These are phyloP conservation scores for Botrytis hyacinthi DNA, from an alignment of 2,329 filamentous ascomycete genomes.

Conservation along the genomic window DNA sequence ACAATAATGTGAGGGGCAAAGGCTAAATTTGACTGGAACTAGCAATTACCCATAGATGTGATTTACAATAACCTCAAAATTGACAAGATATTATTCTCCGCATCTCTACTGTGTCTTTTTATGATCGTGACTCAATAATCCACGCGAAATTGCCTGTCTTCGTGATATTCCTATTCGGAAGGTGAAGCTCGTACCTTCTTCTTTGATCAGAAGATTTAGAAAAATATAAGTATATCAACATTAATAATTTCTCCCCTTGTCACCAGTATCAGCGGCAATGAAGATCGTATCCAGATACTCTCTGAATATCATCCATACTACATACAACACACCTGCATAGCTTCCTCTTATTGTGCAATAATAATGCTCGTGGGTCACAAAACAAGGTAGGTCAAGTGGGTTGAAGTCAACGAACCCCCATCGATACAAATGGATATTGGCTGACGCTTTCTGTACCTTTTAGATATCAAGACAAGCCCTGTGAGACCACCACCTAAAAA, in stretches of 20 bases:
- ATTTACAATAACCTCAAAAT: background rate
- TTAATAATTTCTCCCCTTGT: no score
- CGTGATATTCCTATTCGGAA: background rate
- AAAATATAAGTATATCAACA: background rate
- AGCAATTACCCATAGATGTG: background rate
- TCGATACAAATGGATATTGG: background rate
- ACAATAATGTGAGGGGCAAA: background rate
- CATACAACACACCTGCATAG: background rate
- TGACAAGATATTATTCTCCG: background rate
- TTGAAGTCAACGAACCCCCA: background rate
- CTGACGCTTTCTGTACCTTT: background rate
- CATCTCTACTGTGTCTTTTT: background rate
- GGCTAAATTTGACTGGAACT: background rate
- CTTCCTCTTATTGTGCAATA: background rate
- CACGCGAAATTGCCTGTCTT: background rate
- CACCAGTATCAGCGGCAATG: background rate
- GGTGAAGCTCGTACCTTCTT: background rate
- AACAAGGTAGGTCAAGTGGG: background rate
- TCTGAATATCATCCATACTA: background rate
- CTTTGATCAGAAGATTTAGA: background rate
- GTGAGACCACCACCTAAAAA: background rate
- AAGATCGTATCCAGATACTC: background rate
- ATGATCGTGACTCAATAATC: background rate
- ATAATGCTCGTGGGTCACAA: background rate
- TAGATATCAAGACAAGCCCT: background rate